Evolutionary conservation across 2,329 filamentous ascomycete species (phyloP), one percentile per base, ranked within the genome.

Genomic region (Alternaria gansuensis): DNA sequence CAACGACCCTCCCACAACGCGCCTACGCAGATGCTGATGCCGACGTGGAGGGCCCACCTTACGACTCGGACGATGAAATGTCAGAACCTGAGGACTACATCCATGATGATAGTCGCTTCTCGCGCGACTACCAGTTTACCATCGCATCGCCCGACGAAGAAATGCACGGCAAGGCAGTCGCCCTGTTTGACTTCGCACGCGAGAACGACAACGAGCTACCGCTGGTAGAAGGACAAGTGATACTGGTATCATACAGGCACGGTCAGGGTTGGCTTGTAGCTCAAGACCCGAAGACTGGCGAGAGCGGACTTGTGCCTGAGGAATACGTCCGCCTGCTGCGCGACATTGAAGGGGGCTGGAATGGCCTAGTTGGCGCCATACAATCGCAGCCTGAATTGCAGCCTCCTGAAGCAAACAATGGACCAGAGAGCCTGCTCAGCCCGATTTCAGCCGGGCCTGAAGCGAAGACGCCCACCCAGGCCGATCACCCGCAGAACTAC

Each of bases 211-310:
- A 98, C 74, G 95, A 99, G 78, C 82, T 99, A 57, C 92, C 93
- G 4, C 82, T 99, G 45, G 88, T 92, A 0, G 95, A 99, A 79
- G 95, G 95, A 5, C 95, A 99, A 74, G 92, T 97, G 57, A 97
- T 99, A 56, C 90, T 95, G 82, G 93, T 99, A 24, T 96, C 92
- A 14, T 99, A 98, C 77, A 87, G 95, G 41, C 93, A 98, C 74
- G 94, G 94, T 14, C 93, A 98, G 79, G 95, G 95, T 54, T 99
- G 95, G 95, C 84, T 99, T 51, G 95, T 99, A 24, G 95, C 95
- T 4, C 92, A 97, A 79, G 95, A 99, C 72, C 93, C 94, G 11
- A 93, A 92, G 77, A 97, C 93, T 0, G 92, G 86, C 2, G 95
- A 99, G 79, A 96, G 92, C 71, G 95, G 95, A 1, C 84, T 99